A percentile compares a stretch with the other conserved stretches of the same genome.
Conservation (phyloP, 768 basidiomycete genomes). For the Grammothele lineata region DNA sequence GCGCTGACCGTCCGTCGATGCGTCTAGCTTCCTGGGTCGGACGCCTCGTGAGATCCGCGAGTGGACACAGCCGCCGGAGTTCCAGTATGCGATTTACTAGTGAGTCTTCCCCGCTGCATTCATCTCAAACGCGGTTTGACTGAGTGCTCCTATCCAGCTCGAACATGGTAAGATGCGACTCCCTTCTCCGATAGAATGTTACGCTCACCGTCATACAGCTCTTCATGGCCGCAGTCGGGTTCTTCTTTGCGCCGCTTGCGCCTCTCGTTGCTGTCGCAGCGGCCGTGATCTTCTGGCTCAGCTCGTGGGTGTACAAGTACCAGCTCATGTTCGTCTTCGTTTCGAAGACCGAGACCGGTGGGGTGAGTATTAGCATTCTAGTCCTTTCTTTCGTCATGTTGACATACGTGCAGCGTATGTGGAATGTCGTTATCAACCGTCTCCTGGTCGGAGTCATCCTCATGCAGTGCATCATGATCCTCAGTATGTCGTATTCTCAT, state of each 20-base stretch:
- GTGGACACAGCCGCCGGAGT: constrained; percentile 87
- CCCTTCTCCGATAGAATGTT: too few relatives aligned
- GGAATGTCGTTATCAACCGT: constrained; percentile 93
- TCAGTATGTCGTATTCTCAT: constrained; percentile 57
- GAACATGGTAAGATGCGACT: constrained; percentile 11
- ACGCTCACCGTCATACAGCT: constrained; percentile 36
- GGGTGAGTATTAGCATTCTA: constrained; percentile 55
- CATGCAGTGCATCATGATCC: constrained; percentile 84
- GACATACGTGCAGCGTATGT: constrained; percentile 66
- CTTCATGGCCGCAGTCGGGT: constrained; percentile 89
- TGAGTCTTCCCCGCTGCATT: constrained; percentile 35
- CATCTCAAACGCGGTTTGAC: too few relatives aligned
- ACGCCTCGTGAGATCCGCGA: constrained; percentile 89
- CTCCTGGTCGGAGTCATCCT: constrained; percentile 71
- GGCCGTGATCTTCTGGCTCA: constrained; percentile 82
- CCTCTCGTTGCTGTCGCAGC: constrained; percentile 85
- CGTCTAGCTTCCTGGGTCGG: constrained; percentile 67
- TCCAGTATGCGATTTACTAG: constrained; percentile 84
- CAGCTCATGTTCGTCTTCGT: constrained; percentile 93
- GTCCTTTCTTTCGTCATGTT: background rate
- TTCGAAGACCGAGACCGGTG: constrained; percentile 88
- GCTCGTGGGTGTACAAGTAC: constrained; percentile 91
- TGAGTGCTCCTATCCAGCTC: background rate
- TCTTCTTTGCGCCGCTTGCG: constrained; percentile 93
- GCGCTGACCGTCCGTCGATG: constrained; percentile 4